A percentile compares a stretch with the other conserved stretches of the same genome.
Conservation (phyloP, 2,329 filamentous ascomycete genomes). For the Cladosporium oxysporum region DNA sequence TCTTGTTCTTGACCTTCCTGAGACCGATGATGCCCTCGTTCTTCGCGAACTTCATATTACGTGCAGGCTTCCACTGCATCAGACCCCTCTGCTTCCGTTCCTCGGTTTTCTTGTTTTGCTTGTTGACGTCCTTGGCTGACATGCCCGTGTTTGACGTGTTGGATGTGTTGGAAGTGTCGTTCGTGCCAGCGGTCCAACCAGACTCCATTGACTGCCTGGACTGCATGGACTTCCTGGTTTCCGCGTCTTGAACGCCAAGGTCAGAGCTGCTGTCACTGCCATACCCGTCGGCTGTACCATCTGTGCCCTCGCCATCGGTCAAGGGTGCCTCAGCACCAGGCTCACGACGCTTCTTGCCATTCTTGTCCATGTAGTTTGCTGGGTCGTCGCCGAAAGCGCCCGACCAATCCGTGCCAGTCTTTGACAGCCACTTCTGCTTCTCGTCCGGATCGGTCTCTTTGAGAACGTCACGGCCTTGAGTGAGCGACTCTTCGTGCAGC, state of each 20-base stretch:
- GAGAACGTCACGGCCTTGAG: slow-evolving; percentile 77
- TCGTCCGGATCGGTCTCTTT: slow-evolving; percentile 71
- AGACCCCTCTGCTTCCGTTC: slow-evolving; percentile 83
- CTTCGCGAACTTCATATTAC: slow-evolving; percentile 84
- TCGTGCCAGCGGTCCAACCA: slow-evolving; percentile 38
- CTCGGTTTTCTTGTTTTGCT: slow-evolving; percentile 68
- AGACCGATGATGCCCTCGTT: slow-evolving; percentile 80
- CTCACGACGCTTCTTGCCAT: slow-evolving; percentile 57
- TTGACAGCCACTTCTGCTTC: slow-evolving; percentile 74
- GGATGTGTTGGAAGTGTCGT: slow-evolving; percentile 26
- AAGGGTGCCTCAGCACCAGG: slow-evolving; percentile 55
- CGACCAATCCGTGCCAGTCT: slow-evolving; percentile 81
- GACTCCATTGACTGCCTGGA: slow-evolving; percentile 32
- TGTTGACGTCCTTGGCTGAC: slow-evolving; percentile 60
- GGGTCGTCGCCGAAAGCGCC: slow-evolving; percentile 83
- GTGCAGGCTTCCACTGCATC: slow-evolving; percentile 93
- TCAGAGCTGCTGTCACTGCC: slow-evolving; percentile 46
- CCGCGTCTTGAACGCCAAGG: slow-evolving; percentile 62
- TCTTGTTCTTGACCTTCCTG: slow-evolving; percentile 72
- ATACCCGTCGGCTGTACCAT: slow-evolving; percentile 42
- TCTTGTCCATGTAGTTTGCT: slow-evolving; percentile 56
- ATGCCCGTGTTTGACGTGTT: slow-evolving; percentile 22
- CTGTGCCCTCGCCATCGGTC: slow-evolving; percentile 45
- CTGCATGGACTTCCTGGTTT: slow-evolving; percentile 29
- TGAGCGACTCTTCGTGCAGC: slow-evolving; percentile 79